Evolutionary conservation across 805 yeast species (phyloP), one percentile per base, ranked within the genome.

Genomic region (Starmerella vaccinii): DNA sequence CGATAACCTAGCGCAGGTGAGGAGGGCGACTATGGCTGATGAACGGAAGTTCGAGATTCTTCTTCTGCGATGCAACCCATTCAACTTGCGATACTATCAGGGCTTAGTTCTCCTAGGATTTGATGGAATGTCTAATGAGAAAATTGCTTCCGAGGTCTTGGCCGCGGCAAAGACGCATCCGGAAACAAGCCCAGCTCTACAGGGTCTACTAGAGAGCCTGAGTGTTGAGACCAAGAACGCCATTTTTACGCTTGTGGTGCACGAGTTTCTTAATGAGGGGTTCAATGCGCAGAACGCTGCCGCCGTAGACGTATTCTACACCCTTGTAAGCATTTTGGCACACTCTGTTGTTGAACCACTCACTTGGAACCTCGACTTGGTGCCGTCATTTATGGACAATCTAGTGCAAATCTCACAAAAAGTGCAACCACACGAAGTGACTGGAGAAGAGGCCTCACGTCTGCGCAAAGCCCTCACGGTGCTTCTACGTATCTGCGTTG

Each of bases 41-140:
- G 21, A 22, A 30, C 44, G 51, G n/a, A 16, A 47, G 10, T 49
- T 56, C 35, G 49, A 46, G 5, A 40, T 30, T 5, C 33, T 57
- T 12, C 55, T 57, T n/a, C 22, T 24, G 2, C 33, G 52, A 10
- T 50, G 58, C 41, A 56, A 52, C 13, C 55, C 59, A 1, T 57
- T 56, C 47, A 55, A 59, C 23, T 45, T 57, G 22, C 35, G 49
- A 5, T 57, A 37, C 49, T 49, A 51, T 27, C 55, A 50, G 27
- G 57, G 59, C 15, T 22, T 57, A 19, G 53, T 45, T 21, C 19
- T 46, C 12, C 27, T 57, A 6, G 48, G 37, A 1, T 47, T 52
- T 18, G 44, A 42, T 15, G 46, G 24, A 2, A 27, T 12, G 24
- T 30, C 43, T 4, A n/a, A 44, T 10, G 53, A 46, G 1, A 41